Evolutionary conservation across 2,329 filamentous ascomycete species (phyloP).

Genomic region (Seiridium cupressi): DNA sequence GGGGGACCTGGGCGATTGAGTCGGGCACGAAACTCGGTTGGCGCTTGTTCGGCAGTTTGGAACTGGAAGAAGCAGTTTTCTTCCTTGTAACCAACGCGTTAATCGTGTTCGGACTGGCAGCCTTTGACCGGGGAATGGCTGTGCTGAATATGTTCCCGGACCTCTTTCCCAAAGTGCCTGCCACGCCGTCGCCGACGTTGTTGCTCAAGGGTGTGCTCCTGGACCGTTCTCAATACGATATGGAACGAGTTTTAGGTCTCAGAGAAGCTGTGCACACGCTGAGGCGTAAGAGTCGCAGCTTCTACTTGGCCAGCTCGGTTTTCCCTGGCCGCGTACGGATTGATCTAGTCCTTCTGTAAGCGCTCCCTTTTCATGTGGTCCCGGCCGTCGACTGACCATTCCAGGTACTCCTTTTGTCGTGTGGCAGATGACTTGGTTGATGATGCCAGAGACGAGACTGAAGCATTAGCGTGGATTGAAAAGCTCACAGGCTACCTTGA

Average conservation of each 20-base stretch:
- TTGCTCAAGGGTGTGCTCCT: conserved; percentile 51
- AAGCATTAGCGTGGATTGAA: conserved; percentile 57
- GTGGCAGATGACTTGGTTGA: conserved; percentile 74
- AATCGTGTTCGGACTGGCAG: conserved; percentile 66
- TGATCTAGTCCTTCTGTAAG: conserved; percentile 63
- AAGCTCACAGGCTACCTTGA: conserved; percentile 59
- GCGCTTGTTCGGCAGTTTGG: conserved; percentile 62
- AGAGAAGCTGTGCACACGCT: conserved; percentile 58
- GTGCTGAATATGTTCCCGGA: conserved; percentile 62
- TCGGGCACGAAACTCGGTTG: conserved; percentile 64
- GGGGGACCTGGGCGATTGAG: conserved; percentile 72
- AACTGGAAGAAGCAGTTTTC: conserved; percentile 73
- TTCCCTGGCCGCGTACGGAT: conserved; percentile 68
- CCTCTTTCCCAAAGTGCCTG: conserved; percentile 49
- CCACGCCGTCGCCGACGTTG: conserved; percentile 44
- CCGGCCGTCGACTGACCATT: conserved; percentile 10
- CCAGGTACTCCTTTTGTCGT: conserved; percentile 69
- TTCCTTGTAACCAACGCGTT: conserved; percentile 69
- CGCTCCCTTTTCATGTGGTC: background rate
- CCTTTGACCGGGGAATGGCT: conserved; percentile 68
- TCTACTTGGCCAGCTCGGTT: conserved; percentile 68
- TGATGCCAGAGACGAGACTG: conserved; percentile 49
- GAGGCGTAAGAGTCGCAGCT: conserved; percentile 66
- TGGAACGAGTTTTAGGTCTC: conserved; percentile 55
- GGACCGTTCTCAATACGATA: conserved; percentile 51